These are phyloP conservation scores for Fusarium hainanense DNA, from an alignment of 2,329 filamentous ascomycete genomes.

Conservation along the genomic window DNA sequence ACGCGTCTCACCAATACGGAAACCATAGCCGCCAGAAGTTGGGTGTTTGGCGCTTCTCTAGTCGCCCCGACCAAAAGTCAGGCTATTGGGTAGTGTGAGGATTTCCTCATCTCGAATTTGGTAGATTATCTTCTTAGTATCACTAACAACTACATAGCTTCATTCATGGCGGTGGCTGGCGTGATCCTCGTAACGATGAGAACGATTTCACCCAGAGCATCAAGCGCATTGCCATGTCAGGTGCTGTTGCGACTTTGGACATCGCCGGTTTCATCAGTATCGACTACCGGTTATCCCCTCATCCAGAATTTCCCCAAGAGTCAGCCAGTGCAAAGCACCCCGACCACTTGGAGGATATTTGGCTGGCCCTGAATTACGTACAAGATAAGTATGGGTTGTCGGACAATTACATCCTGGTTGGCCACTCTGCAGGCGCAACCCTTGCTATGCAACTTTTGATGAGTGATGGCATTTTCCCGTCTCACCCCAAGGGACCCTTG, in stretches of 20 bases:
- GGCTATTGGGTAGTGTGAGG: slow-evolving; percentile 54
- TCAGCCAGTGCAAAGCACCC: slow-evolving; percentile 62
- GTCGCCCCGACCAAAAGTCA: slow-evolving; percentile 27
- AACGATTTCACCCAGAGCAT: slow-evolving; percentile 60
- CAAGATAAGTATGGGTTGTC: slow-evolving; percentile 58
- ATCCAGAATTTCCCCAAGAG: slow-evolving; percentile 58
- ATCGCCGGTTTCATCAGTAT: slow-evolving; percentile 73
- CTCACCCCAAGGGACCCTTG: slow-evolving; percentile 47
- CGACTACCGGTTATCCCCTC: slow-evolving; percentile 70
- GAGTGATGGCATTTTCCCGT: slow-evolving; percentile 50
- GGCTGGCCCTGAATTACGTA: slow-evolving; percentile 62
- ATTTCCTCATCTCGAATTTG: neutral
- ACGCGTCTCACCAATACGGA: slow-evolving; percentile 53
- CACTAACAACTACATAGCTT: slow-evolving; percentile 52
- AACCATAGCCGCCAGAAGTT: slow-evolving; percentile 58
- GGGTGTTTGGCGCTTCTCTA: slow-evolving; percentile 56
- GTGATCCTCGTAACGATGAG: slow-evolving; percentile 64
- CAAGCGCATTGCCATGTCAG: slow-evolving; percentile 52
- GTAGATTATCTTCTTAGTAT: neutral
- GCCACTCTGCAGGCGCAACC: slow-evolving; percentile 73
- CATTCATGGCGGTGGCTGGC: slow-evolving; percentile 73
- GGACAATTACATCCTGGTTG: slow-evolving; percentile 66
- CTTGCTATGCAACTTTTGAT: slow-evolving; percentile 71
- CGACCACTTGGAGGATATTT: slow-evolving; percentile 68
- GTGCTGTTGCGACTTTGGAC: slow-evolving; percentile 42